Conservation (phyloP, 345 rosid species). For the Ailanthus altissimus region DNA sequence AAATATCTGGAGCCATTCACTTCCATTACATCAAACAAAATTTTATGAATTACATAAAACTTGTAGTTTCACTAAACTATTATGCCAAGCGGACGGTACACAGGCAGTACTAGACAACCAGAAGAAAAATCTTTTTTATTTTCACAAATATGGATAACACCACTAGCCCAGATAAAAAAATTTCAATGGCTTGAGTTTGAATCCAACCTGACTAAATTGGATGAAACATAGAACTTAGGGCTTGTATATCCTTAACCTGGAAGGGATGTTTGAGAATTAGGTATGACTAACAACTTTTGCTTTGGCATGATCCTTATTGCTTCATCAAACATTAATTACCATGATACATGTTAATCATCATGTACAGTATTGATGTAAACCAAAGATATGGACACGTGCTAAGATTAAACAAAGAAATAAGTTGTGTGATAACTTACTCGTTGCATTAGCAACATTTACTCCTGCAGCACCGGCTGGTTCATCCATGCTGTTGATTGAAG, state of each 20-base stretch:
- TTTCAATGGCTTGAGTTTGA: neutral
- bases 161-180: neutral
- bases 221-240: neutral
- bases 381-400: neutral
- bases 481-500: constrained; percentile 10
- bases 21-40: neutral
- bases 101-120: neutral
- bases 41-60: neutral
- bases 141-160: neutral
- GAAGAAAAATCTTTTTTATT: neutral
- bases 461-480: constrained; percentile 39
- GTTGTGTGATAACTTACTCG: constrained; percentile 38
- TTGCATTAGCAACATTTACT: constrained; percentile 36
- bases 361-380: neutral
- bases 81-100: neutral
- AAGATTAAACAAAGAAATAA: constrained; percentile 9
- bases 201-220: neutral
- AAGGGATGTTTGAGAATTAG: neutral
- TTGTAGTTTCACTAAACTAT: neutral
- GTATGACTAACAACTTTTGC: neutral
- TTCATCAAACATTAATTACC: neutral
- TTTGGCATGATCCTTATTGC: neutral
- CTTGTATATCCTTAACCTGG: neutral
- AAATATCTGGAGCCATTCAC: neutral
- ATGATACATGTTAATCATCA: neutral